Conservation (phyloP, 345 rosid genomes). For the Acer negundo region DNA sequence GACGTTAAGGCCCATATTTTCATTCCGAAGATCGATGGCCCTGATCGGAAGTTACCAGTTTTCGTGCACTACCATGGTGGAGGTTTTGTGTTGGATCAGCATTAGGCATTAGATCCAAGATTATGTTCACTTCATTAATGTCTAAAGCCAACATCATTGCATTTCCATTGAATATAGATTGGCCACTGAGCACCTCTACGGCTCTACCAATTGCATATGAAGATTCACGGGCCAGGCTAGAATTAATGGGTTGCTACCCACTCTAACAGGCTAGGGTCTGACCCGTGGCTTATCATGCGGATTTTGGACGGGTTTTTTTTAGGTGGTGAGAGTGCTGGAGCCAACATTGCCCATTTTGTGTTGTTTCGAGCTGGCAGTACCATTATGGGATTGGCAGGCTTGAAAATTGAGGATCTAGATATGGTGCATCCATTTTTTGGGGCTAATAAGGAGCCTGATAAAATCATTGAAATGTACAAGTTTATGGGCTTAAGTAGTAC, state of each 20-base stretch:
- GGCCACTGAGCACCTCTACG: conserved; percentile 34
- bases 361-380: too few relatives aligned
- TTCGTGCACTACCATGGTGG: conserved; percentile 38
- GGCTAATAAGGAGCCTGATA: conserved; percentile 25
- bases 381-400: conserved; percentile 12
- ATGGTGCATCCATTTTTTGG: conserved; percentile 44
- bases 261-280: too few relatives aligned
- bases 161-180: conserved; percentile 37
- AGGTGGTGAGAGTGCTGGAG: too few relatives aligned
- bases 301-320: too few relatives aligned
- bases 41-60: conserved; percentile 28
- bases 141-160: conserved; percentile 24
- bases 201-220: conserved; percentile 31
- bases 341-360: too few relatives aligned
- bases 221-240: too few relatives aligned
- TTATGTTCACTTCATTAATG: conserved; percentile 11
- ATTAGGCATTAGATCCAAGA: conserved; percentile 16
- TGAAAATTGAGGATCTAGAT: conserved; percentile 24
- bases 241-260: too few relatives aligned
- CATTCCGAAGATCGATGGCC: conserved; percentile 13
- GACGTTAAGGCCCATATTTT: conserved; percentile 17
- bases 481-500: conserved; percentile 34
- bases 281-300: too few relatives aligned
- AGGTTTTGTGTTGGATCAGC: conserved; percentile 33
- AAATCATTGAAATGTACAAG: conserved; percentile 18